Percentiles rank a stretch among this genome's conserved stretches.
phyloP scores from a whole-genome alignment of 2,329 filamentous ascomycete genomes.

The Bipolaris sorokiniana region DNA sequence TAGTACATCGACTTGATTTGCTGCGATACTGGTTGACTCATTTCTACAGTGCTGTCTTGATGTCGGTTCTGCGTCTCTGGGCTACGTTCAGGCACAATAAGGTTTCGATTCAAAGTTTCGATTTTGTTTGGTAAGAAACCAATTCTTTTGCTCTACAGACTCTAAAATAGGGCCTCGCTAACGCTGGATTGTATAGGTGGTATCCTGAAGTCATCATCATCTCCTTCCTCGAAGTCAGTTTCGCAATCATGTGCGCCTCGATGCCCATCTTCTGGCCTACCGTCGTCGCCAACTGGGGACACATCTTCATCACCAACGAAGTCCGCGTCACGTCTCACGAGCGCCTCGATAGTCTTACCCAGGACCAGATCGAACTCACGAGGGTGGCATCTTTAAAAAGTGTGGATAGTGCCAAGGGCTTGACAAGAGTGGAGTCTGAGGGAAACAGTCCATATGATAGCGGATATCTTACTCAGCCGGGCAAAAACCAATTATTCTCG shows the following conservation, averaged over 20 bases:
- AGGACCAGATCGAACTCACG: constrained; percentile 28
- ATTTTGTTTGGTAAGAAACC: constrained; percentile 35
- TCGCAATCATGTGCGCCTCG: constrained; percentile 46
- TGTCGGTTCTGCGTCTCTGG: constrained; percentile 41
- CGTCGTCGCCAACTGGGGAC: constrained; percentile 32
- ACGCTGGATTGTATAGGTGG: constrained; percentile 17
- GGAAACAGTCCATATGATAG: constrained; percentile 18
- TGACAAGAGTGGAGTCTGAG: constrained; percentile 22
- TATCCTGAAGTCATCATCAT: constrained; percentile 39
- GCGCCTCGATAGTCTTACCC: constrained; percentile 17
- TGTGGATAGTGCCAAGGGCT: constrained; percentile 26
- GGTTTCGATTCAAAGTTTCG: constrained; percentile 21
- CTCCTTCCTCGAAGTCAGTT: constrained; percentile 42
- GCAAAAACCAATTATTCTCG: constrained; percentile 5
- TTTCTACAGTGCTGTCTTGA: constrained; percentile 32
- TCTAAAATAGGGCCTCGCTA: background rate
- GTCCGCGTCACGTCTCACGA: constrained; percentile 38
- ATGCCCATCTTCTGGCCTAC: constrained; percentile 49
- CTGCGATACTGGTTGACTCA: constrained; percentile 3
- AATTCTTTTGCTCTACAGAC: background rate
- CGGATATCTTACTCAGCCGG: constrained; percentile 17
- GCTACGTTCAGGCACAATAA: constrained; percentile 28
- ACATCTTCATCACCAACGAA: constrained; percentile 46
- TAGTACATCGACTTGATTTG: constrained; percentile 2
- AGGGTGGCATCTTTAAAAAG: constrained; percentile 29